Evolutionary conservation across 805 yeast genomes (phyloP).

Genomic region (Saccharomycopsis sp.): DNA sequence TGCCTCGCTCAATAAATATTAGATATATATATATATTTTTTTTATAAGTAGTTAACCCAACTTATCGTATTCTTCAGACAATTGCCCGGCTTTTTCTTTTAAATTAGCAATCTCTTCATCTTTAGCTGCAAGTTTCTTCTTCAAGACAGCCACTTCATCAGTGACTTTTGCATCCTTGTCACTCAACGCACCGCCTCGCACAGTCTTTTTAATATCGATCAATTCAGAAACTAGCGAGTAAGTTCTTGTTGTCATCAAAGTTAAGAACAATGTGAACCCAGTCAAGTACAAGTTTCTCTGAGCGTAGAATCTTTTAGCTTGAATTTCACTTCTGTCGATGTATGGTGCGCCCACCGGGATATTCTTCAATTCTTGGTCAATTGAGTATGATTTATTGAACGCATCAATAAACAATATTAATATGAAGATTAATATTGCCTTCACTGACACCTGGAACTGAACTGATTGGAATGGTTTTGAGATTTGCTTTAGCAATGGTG

Average conservation of each 20-base stretch:
- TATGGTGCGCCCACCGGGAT: conserved; percentile 24
- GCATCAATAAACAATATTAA: conserved; percentile 81
- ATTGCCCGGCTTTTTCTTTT: conserved; percentile 64
- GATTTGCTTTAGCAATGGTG: conserved; percentile 54
- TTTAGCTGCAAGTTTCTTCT: conserved; percentile 46
- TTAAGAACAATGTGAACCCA: conserved; percentile 89
- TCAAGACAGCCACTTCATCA: conserved; percentile 41
- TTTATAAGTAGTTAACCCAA: conserved; percentile 18
- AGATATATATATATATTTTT: background rate
- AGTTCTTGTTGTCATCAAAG: conserved; percentile 79
- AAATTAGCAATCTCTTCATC: conserved; percentile 60
- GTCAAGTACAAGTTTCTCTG: conserved; percentile 95
- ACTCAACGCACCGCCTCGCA: conserved; percentile 29
- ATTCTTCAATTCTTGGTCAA: conserved; percentile 52
- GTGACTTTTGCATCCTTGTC: conserved; percentile 24
- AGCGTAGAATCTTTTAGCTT: conserved; percentile 88
- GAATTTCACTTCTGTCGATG: conserved; percentile 61
- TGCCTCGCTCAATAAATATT: too few relatives aligned
- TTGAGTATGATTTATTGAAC: conserved; percentile 71
- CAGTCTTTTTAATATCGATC: conserved; percentile 47
- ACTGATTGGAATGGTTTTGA: conserved; percentile 64
- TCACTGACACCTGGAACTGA: conserved; percentile 67
- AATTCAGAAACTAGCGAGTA: conserved; percentile 73
- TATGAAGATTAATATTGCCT: conserved; percentile 79
- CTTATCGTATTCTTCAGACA: conserved; percentile 57